Evolutionary conservation across 2,329 filamentous ascomycete genomes (phyloP).

Genomic region (Aureobasidium sp.): DNA sequence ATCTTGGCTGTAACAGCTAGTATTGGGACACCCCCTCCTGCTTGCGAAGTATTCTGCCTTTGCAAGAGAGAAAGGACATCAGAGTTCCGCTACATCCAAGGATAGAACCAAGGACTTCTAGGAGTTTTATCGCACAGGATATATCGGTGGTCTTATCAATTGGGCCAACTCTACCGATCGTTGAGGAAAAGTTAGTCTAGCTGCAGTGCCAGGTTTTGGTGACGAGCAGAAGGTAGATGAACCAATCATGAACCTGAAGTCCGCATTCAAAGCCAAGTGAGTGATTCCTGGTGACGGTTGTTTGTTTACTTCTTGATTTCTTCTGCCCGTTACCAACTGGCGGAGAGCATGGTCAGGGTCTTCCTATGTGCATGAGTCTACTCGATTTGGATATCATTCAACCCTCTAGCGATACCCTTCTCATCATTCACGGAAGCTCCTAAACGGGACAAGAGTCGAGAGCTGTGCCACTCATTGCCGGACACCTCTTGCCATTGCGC

Average conservation of each 20-base stretch:
- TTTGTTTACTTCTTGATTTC: too few species aligned
- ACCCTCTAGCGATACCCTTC: neutral
- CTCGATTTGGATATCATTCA: neutral
- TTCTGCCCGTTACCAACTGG: too few species aligned
- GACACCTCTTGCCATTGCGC: neutral
- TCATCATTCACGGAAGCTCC: neutral
- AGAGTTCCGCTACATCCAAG: neutral
- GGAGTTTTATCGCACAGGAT: neutral
- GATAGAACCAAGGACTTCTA: neutral
- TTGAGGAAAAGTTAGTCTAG: neutral
- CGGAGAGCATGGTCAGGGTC: too few species aligned
- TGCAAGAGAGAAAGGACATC: neutral
- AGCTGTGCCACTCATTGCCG: neutral
- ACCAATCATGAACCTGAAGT: neutral
- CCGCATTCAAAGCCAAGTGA: too few species aligned
- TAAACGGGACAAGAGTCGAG: neutral
- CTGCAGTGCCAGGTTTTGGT: neutral
- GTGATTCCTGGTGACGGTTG: too few species aligned
- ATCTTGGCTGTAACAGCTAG: neutral
- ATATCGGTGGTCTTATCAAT: neutral
- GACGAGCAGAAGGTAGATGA: neutral
- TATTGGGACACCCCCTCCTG: neutral
- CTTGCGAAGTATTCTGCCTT: neutral
- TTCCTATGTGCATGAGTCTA: neutral
- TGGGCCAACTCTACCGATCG: neutral